Percentiles rank a stretch among this genome's conserved stretches.
Evolutionary conservation across 176 grass and related monocot species (phyloP).

Genomic region (Raddia distichophylla): DNA sequence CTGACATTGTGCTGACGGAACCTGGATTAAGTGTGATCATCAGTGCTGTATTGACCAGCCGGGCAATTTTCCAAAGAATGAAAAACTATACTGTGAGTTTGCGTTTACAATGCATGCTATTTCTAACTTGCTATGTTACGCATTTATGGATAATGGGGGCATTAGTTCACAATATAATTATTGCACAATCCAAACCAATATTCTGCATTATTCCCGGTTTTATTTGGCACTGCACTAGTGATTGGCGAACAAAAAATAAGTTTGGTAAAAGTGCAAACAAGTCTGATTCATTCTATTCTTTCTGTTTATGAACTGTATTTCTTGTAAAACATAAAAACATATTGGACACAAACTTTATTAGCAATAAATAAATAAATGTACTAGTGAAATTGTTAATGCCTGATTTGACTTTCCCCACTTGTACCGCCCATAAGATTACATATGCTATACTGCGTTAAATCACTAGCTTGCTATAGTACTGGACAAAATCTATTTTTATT

Average conservation of each 20-base stretch:
- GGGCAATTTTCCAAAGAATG: constrained; percentile 70
- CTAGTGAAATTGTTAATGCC: not conserved
- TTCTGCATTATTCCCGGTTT: constrained; percentile 9
- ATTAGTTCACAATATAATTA: not conserved
- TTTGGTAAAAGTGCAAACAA: not conserved
- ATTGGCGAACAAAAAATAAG: not conserved
- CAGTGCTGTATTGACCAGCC: constrained; percentile 61
- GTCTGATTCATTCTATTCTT: not conserved
- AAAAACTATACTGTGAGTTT: constrained; percentile 64
- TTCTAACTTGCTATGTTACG: constrained; percentile 9
- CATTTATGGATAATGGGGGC: constrained; percentile 18
- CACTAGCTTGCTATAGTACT: not conserved
- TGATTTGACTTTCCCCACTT: not conserved
- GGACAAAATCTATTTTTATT: not conserved
- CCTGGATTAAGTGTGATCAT: constrained; percentile 74
- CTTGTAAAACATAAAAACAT: not conserved
- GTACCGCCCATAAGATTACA: not conserved
- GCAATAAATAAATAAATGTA: not conserved
- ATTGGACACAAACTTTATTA: not conserved
- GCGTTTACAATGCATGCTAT: constrained; percentile 8
- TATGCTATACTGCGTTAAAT: not conserved
- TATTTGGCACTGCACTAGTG: not conserved
- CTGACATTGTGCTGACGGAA: constrained; percentile 68
- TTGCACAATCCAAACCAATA: not conserved
- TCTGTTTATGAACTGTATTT: not conserved